Evolutionary conservation across 805 yeast genomes (phyloP).

Genomic region (Ogataea thermomethanolica): DNA sequence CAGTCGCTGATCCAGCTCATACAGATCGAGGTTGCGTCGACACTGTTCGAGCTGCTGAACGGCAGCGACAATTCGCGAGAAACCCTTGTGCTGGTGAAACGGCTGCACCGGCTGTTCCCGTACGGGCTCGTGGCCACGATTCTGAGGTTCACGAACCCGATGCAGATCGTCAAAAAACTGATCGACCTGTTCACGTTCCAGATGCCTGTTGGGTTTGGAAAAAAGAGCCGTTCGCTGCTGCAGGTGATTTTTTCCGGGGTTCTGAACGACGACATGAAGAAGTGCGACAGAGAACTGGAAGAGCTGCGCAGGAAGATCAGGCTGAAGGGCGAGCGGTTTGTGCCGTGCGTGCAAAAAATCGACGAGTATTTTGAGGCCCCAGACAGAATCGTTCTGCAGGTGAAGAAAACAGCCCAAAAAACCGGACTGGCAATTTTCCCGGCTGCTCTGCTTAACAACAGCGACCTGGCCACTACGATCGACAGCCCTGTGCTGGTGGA

Average conservation of each 20-base stretch:
- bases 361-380: conserved; percentile 28
- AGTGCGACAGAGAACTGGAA: conserved; percentile 51
- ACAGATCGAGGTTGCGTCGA: conserved; percentile 78
- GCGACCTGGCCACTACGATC: conserved; percentile 14
- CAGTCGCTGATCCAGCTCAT: conserved; percentile 76
- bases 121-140: conserved; percentile 74
- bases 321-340: conserved; percentile 8
- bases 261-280: conserved; percentile 69
- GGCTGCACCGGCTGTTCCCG: conserved; percentile 76
- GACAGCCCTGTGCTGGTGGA: conserved; percentile 13
- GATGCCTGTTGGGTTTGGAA: conserved; percentile 50
- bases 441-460: conserved; percentile 27
- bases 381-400: conserved; percentile 26
- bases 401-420: conserved; percentile 31
- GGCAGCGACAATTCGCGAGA: conserved; percentile 82
- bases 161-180: conserved; percentile 72
- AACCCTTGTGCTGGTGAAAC: conserved; percentile 62
- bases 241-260: conserved; percentile 73
- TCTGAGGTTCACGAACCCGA: conserved; percentile 80
- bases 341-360: conserved; percentile 22
- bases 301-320: conserved; percentile 41
- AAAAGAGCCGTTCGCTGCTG: conserved; percentile 52
- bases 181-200: conserved; percentile 82
- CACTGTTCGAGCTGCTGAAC: conserved; percentile 73
- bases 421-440: conserved; percentile 26